Conservation (phyloP, 768 basidiomycete genomes). For the Sutorius australiensis region DNA sequence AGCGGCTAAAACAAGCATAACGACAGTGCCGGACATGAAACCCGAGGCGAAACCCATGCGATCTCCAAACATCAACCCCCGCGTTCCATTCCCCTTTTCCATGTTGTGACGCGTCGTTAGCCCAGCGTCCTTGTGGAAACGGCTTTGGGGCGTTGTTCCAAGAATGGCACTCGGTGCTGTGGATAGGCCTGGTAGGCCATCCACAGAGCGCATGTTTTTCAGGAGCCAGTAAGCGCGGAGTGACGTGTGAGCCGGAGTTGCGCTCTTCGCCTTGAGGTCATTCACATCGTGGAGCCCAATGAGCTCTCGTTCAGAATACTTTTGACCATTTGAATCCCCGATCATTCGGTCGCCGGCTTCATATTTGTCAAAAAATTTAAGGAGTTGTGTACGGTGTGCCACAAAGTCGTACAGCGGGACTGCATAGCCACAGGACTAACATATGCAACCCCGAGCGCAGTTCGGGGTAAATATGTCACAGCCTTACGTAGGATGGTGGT, state of each 20-base stretch:
- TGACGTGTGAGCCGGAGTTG: constrained; percentile 29
- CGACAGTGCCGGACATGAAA: constrained; percentile 15
- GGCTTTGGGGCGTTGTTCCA: constrained; percentile 8
- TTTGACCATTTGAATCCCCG: not conserved
- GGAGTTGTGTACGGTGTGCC: constrained; percentile 50
- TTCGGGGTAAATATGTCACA: not conserved
- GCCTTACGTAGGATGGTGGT: not conserved
- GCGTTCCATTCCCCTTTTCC: not conserved
- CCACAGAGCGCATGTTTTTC: constrained; percentile 49
- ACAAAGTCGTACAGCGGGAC: constrained; percentile 61
- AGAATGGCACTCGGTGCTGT: constrained; percentile 24
- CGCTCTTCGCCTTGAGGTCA: not conserved
- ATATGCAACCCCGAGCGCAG: not conserved
- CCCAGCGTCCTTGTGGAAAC: constrained; percentile 18
- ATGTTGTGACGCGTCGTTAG: constrained; percentile 5
- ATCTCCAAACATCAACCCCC: not conserved
- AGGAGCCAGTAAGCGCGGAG: constrained; percentile 51
- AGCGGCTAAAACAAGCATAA: constrained; percentile 4
- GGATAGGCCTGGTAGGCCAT: constrained; percentile 51
- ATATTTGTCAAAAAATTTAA: constrained; percentile 37
- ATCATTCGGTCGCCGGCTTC: constrained; percentile 40
- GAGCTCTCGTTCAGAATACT: not conserved
- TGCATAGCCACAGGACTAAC: constrained; percentile 62
- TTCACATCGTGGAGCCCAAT: constrained; percentile 5
- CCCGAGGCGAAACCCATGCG: constrained; percentile 12